Conservation (phyloP, 1,284 basidiomycete genomes). For the Ceratobasidium sp. region DNA sequence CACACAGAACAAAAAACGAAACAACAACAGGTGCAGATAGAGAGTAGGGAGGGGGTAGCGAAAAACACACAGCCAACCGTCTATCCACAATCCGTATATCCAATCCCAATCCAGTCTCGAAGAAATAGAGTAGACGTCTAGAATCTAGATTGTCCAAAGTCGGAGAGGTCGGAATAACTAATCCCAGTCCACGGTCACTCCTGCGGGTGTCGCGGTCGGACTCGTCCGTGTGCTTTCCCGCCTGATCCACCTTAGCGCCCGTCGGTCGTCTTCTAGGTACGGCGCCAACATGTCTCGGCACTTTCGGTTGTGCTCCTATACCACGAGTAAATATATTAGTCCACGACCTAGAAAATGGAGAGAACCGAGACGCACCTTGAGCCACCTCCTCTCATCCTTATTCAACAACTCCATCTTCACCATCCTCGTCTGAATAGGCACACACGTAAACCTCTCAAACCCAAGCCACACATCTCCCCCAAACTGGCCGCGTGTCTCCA, state of each 20-base stretch:
- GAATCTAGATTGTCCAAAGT: neutral
- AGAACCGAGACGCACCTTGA: conserved; percentile 69
- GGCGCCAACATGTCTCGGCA: conserved; percentile 81
- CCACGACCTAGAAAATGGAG: neutral
- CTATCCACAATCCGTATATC: neutral
- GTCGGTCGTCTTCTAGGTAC: conserved; percentile 80
- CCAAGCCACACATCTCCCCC: conserved; percentile 83
- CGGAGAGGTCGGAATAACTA: conserved; percentile 54
- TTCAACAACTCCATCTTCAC: conserved; percentile 87
- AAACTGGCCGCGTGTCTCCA: conserved; percentile 77
- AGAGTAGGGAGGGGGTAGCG: neutral
- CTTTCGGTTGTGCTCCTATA: conserved; percentile 84
- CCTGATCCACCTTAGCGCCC: conserved; percentile 85
- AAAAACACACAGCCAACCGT: neutral
- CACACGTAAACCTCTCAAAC: conserved; percentile 87
- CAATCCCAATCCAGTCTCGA: no score
- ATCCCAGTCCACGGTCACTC: conserved; percentile 82
- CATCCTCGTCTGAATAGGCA: conserved; percentile 94
- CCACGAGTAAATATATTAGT: conserved; percentile 39
- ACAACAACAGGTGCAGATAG: no score
- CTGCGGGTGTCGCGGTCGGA: conserved; percentile 60
- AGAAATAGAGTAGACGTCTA: no score
- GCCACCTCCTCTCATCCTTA: conserved; percentile 89
- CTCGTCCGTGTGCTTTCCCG: conserved; percentile 62
- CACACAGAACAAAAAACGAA: no score